These are phyloP conservation scores for Pyricularia grisea DNA, from an alignment of 2,329 filamentous ascomycete genomes.

Conservation along the genomic window DNA sequence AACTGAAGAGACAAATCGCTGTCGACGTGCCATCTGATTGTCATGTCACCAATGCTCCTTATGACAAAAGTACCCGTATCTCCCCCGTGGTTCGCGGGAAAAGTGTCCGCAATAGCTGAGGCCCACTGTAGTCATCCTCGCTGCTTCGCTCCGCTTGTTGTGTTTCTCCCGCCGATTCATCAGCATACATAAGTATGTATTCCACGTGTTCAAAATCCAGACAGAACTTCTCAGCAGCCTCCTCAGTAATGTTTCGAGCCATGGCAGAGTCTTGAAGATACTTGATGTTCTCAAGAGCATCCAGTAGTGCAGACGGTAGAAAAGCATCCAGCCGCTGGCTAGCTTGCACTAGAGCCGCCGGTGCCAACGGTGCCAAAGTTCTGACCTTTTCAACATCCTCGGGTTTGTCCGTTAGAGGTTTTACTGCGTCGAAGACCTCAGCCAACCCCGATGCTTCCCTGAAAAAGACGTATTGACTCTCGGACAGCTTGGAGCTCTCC, in stretches of 20 bases:
- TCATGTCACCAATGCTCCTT: slow-evolving; percentile 16
- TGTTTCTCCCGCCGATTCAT: slow-evolving; percentile 20
- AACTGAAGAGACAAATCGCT: not conserved
- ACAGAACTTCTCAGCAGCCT: slow-evolving; percentile 77
- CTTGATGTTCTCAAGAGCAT: slow-evolving; percentile 75
- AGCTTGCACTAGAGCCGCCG: slow-evolving; percentile 50
- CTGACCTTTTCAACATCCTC: slow-evolving; percentile 46
- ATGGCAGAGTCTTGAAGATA: slow-evolving; percentile 62
- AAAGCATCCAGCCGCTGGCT: slow-evolving; percentile 82
- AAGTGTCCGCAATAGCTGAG: slow-evolving; percentile 27
- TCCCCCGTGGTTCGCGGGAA: slow-evolving; percentile 53
- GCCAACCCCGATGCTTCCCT: slow-evolving; percentile 65
- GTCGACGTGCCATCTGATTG: not conserved
- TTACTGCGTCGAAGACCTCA: slow-evolving; percentile 49
- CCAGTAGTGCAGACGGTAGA: slow-evolving; percentile 84
- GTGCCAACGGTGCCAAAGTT: slow-evolving; percentile 46
- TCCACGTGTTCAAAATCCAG: slow-evolving; percentile 64
- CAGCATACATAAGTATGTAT: slow-evolving; percentile 33
- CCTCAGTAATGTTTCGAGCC: slow-evolving; percentile 68
- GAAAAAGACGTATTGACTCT: slow-evolving; percentile 64
- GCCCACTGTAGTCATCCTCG: slow-evolving; percentile 14
- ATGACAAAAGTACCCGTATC: slow-evolving; percentile 49
- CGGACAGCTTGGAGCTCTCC: slow-evolving; percentile 47
- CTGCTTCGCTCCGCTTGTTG: slow-evolving; percentile 7
- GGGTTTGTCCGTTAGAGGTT: slow-evolving; percentile 22